Evolutionary conservation across 2,329 filamentous ascomycete species (phyloP).

Genomic region (Fusarium redolens): DNA sequence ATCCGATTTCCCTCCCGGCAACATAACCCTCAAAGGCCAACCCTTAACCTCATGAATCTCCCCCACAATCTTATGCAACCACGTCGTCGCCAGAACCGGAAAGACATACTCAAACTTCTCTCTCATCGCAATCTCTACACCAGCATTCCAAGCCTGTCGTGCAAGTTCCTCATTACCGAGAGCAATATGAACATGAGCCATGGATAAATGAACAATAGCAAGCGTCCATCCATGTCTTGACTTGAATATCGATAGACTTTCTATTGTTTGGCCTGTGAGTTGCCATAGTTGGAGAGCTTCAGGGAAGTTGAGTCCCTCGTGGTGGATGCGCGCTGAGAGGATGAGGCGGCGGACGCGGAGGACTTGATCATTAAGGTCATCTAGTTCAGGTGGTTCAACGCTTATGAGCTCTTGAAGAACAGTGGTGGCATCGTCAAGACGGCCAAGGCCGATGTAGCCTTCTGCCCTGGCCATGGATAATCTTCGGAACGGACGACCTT

Average conservation of each 20-base stretch:
- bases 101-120: constrained; percentile 49
- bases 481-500: constrained; percentile 39
- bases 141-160: constrained; percentile 40
- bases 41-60: constrained; percentile 41
- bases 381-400: constrained; percentile 38
- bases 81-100: constrained; percentile 45
- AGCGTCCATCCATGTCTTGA: constrained; percentile 39
- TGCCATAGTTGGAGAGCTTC: constrained; percentile 41
- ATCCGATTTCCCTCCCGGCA: constrained; percentile 46
- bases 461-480: constrained; percentile 44
- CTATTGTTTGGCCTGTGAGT: constrained; percentile 29
- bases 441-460: constrained; percentile 37
- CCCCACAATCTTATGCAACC: constrained; percentile 44
- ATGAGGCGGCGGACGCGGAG: constrained; percentile 47
- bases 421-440: constrained; percentile 16
- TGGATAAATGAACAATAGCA: constrained; percentile 45
- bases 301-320: constrained; percentile 20
- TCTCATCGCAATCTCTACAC: constrained; percentile 36
- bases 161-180: constrained; percentile 31
- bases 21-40: constrained; percentile 49
- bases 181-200: constrained; percentile 45
- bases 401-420: constrained; percentile 27
- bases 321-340: constrained; percentile 39
- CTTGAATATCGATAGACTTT: constrained; percentile 38
- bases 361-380: constrained; percentile 49